Conservation (phyloP, 129 eudicot species). For the Artemisia annua region DNA sequence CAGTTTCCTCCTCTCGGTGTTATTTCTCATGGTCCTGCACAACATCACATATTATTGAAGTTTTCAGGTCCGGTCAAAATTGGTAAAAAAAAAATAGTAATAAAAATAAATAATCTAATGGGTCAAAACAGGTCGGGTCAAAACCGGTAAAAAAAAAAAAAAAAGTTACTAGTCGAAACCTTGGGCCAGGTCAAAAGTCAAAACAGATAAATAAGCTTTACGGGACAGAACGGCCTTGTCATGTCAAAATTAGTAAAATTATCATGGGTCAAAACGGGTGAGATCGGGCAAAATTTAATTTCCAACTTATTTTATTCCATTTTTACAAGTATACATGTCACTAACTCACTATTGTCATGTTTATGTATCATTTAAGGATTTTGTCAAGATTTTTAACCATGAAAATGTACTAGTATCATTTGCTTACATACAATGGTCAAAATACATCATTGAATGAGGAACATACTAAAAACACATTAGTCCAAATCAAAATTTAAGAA, state of each 20-base stretch:
- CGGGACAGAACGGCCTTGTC: no score
- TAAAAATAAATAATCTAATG: neutral
- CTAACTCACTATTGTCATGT: neutral
- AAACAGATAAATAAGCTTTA: no score
- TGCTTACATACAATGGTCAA: constrained; percentile 10
- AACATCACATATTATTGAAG: neutral
- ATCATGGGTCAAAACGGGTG: no score
- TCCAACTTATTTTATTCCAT: no score
- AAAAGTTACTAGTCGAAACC: neutral
- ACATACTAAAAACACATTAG: constrained; percentile 3
- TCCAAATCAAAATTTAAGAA: constrained; percentile 1
- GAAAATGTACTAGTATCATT: constrained; percentile 11
- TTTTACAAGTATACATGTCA: no score
- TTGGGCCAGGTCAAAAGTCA: no score
- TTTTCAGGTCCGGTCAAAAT: neutral
- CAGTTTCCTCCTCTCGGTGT: constrained; percentile 79
- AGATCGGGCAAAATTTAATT: no score
- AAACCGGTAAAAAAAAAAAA: no score
- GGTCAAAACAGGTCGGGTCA: neutral
- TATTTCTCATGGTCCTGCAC: constrained; percentile 64
- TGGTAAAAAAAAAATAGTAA: neutral
- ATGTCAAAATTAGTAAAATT: no score
- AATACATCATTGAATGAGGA: constrained; percentile 9
- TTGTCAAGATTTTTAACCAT: constrained; percentile 17
- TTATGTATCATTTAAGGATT: neutral